Base-by-base conservation (phyloP, 306 rosid genomes). In the Luffa acutangula region DNA sequence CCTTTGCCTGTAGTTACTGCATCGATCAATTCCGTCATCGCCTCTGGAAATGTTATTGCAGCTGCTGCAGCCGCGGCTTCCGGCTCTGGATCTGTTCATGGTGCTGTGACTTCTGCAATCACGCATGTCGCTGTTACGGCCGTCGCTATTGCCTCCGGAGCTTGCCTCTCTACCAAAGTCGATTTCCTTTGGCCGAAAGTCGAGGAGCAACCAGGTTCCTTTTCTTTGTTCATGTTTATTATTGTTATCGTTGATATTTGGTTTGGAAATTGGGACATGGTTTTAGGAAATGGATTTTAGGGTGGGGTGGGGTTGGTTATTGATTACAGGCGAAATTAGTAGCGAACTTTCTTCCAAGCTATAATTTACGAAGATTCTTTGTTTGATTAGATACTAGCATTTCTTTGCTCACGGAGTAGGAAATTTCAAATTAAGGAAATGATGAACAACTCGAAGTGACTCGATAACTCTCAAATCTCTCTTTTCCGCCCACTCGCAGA, bases 81-180 rank as follows among this genome's bases (percentile, higher is more conserved):
- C 64, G 81, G 89, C 36, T 89, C 95, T 17, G 82, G 83, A 74
- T 77, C 89, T 17, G 73, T 85, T 56, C 98, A 94, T 72, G 89
- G 92, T 48, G 97, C 97, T 78, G 98, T 92, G 69, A 84, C 93
- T 75, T 94, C 97, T 54, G 95, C 97, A 75, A 94, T 94, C 85
- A 94, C 96, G 3, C 98, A 94, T 37, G 97, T 94, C 6, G 98
- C 98, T 13, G 96, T 94, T 83, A 92, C 98, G 79, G 98, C 98
- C 60, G 88, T 94, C 37, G 97, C 98, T 21, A 92, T 94, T 60
- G 98, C 98, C 74, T 94, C 98, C 75, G 98, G 98, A 3, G 98
- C 98, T 72, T 94, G 98, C 56, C 97, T 94, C 21, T 94, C 98
- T 74, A 92, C 98, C 13, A 92, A 89, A 83, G 95, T 94, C 76